These are phyloP conservation scores for Corymbia citriodora DNA, from an alignment of 441 rosid species.

Conservation along the genomic window DNA sequence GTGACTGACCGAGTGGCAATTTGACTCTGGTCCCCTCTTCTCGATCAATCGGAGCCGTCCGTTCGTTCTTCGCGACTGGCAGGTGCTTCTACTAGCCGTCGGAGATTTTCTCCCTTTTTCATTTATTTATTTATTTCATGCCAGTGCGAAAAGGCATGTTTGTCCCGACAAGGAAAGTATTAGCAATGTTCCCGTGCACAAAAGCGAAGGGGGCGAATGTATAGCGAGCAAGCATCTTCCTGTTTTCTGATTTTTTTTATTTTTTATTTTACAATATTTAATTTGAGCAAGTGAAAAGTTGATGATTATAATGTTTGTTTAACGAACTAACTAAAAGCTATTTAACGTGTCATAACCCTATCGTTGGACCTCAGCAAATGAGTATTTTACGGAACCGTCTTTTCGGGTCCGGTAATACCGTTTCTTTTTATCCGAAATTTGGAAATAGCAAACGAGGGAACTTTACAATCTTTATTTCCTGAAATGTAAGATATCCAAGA, in stretches of 20 bases:
- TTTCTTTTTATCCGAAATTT: not conserved
- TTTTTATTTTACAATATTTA: not conserved
- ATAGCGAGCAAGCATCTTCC: not conserved
- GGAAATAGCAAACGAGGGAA: not conserved
- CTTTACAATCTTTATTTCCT: not conserved
- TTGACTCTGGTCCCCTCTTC: not conserved
- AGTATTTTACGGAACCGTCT: fast-evolving
- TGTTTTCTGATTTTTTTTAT: not conserved
- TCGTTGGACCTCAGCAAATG: fast-evolving
- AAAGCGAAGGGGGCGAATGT: not conserved
- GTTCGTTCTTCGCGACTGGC: not conserved
- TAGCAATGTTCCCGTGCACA: not conserved
- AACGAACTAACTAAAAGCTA: not conserved
- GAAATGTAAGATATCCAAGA: not conserved
- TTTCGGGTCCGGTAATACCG: not conserved
- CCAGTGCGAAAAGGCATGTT: not conserved
- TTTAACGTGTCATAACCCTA: not conserved
- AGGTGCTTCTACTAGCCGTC: not conserved
- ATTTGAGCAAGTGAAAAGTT: not conserved
- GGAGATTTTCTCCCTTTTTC: not conserved
- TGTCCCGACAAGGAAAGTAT: not conserved
- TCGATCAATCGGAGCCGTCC: not conserved
- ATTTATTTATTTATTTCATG: not conserved
- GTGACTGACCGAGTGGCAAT: not conserved
- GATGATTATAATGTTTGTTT: not conserved